A percentile compares a stretch with the other conserved stretches of the same genome.
Conservation (phyloP, 768 basidiomycete species). For the Termitomyces sp. region DNA sequence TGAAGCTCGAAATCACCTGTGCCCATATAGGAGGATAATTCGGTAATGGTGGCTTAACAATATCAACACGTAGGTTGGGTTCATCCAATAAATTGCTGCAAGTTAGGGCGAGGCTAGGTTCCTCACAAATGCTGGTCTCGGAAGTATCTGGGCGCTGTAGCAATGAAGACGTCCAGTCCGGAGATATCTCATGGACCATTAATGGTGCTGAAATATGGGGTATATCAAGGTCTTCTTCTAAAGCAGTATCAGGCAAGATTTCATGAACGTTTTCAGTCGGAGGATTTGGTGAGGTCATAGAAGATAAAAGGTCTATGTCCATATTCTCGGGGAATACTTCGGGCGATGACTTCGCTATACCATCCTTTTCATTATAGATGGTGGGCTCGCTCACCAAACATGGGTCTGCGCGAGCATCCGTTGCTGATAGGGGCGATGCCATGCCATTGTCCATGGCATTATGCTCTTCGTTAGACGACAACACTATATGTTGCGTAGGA, state of each 20-base stretch:
- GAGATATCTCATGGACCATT: background rate
- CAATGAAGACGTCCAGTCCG: background rate
- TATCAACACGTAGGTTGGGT: background rate
- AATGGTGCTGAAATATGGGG: background rate
- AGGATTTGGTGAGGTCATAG: background rate
- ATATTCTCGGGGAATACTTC: background rate
- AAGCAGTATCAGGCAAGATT: background rate
- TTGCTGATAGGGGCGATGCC: background rate
- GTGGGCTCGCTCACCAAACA: background rate
- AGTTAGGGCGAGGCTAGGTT: background rate
- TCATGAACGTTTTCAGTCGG: background rate
- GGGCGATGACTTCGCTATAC: background rate
- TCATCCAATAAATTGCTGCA: background rate
- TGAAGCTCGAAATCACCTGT: conserved; percentile 23
- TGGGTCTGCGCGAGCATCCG: background rate
- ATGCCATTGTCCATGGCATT: background rate
- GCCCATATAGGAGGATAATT: conserved; percentile 40
- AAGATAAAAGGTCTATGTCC: background rate
- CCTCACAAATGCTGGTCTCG: background rate
- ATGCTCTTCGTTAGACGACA: background rate
- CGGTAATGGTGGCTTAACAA: conserved; percentile 20
- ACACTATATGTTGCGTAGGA: background rate
- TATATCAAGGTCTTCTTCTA: background rate
- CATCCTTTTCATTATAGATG: background rate
- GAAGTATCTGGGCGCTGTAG: background rate